Base-by-base conservation (phyloP, 225 moss, liverwort and hornwort species). In the Lunularia cruciata region DNA sequence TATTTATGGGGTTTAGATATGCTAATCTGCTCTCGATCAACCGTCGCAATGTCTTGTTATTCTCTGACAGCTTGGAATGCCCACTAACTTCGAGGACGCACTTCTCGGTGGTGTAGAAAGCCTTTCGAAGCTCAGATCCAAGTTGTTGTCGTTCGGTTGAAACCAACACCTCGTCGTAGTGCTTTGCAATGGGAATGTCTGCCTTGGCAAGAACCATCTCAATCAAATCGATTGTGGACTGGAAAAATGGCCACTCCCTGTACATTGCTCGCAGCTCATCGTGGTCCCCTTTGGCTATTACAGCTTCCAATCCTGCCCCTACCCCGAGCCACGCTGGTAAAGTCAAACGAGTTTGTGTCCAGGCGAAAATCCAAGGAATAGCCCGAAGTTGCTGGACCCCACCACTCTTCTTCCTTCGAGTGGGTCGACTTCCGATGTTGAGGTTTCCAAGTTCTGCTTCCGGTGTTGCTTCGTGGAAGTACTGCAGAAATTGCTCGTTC, bases 171-270 rank as follows among this genome's bases (percentile, higher is more conserved):
- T 93, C 90, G 58, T 93, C 93, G 30, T 93, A 93, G 65, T 93
- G 93, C 65, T 83, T 90, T 4, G 93, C 90, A 60, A 93, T 93
- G 25, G 90, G 93, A 70, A 93, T 86, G 57, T 93, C 88, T 45
- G 93, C 93, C 76, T 93, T 93, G 16, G 90, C 93, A 30, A 93
- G 86, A 60, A 93, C 86, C 90, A 93, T 93, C 72, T 93, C 93
- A 49, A 93, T 93, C 13, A 90, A 59, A 72, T 93, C 90, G 0
- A 93, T 83, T 0, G 93, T 93, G 46, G 93, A 93, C 55, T 87
- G 93, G 60, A 93, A 93, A 67, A 93, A 93, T 2, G 93, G 93
- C 93, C 90, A 93, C 72, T 93, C 90, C 58, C 88, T 77, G 53
- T 90, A 93, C 93, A 93, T 93, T 12, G 93, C 93, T 63, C 88